Base-by-base conservation (phyloP, 164 flowering plant species). In the Sextonia rubra region DNA sequence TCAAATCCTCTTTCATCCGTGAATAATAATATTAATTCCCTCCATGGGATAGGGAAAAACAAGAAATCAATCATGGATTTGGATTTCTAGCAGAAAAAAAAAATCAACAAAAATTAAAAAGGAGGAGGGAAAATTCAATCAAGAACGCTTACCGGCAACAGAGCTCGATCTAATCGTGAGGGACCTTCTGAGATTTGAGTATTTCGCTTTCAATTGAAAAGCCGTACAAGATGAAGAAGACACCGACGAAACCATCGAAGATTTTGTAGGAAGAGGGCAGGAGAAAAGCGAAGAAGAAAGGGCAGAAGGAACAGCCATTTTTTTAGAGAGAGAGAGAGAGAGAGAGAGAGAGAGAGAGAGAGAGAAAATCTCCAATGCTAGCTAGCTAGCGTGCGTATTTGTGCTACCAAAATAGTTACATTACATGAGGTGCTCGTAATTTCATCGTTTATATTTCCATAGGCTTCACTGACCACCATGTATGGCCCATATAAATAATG, bases 131-230 rank as follows among this genome's bases (percentile, higher is more conserved):
- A 18, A 52, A 2, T 18, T 44, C 4, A 24, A 23, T 12, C 18
- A 24, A 3, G 0, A 69, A n/a, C 55, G 7, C 37, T 55, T 56
- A 69, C 72, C 63, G 20, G 72, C n/a, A 69, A 27, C 47, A 9
- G 72, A 26, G 72, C 72, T 69, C 47, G 61, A 69, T 27, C 72
- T 22, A 24, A 69, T 49, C 8, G 72, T 56, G n/a, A 69, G n/a
- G 62, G 29, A 17, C 20, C 56, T 69, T 64, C 63, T 56, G 63
- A n/a, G 23, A 29, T 26, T 56, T 44, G 12, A 6, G 17, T 17
- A 18, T 6, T 30, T 17, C 15, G 47, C 4, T 18, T 47, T 8
- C 37, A 48, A 29, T 29, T 47, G 23, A 26, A 69, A 11, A 48
- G 27, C 27, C 0, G 56, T 17, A 58, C 5, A 69, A 25, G 61